Base-by-base conservation (phyloP, 208 protist genomes). In the Leishmania turanica region DNA sequence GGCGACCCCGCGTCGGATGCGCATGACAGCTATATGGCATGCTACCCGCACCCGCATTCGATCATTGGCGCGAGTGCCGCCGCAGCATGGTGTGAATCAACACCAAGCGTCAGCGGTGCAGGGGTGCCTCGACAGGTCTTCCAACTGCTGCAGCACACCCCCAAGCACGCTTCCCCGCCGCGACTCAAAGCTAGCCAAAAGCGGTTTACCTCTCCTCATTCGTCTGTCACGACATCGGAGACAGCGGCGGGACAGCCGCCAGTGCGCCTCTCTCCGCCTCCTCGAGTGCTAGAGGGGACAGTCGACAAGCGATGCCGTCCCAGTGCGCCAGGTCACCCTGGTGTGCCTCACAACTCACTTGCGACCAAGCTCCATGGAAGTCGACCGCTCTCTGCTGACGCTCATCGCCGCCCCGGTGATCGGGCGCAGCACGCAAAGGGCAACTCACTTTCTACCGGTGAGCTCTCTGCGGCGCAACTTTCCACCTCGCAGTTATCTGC, bases 151-250 rank as follows among this genome's bases (percentile, higher is more conserved):
- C 80, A 79, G 45, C 77, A 27, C 64, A 70, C 65, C 34, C 69
- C 77, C 27, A 79, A 78, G 7, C 74, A 72, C 21, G 77, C 70
- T 45, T 49, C 62, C 66, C 71, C 64, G 45, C 85, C 85, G 6
- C 81, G 60, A 56, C 81, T 75, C 53, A 71, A 81, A 24, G 81
- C 66, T 6, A 88, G 85, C 65, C 82, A 78, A 11, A 88, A 88
- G 65, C 73, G 79, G 54, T 88, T 88, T 62, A 65, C 51, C 66
- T 88, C 85, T 11, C 85, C 80, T 5, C 73, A 73, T 69, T 24
- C 37, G 24, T 76, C 70, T 6, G 54, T 54, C 4, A 60, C 51
- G 37, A 47, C 24, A 53, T 49, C 56, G 4, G 77, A 82, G 34
- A 51, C 70, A 2, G 62, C n/a, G 31, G 58, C 60, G 60, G n/a